Conservation (phyloP, 139 green algal genomes). For the Micractinium sp. region DNA sequence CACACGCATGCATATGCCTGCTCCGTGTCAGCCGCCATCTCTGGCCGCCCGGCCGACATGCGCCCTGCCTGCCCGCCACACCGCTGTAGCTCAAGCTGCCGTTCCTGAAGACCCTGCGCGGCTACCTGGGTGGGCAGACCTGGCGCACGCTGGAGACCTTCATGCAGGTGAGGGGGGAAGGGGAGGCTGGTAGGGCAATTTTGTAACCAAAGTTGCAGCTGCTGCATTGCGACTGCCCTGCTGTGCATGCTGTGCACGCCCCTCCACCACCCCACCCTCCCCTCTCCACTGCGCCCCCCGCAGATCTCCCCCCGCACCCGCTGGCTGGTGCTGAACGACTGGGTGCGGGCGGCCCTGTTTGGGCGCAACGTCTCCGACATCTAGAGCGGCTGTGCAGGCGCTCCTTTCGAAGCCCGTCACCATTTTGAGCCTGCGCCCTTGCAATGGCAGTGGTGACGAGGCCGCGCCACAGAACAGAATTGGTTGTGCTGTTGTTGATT, state of each 20-base stretch:
- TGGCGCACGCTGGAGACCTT: constrained; percentile 20
- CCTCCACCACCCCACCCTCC: not conserved
- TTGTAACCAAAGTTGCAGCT: no score
- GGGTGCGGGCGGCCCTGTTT: not conserved
- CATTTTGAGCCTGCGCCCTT: no score
- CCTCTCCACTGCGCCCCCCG: not conserved
- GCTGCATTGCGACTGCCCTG: no score
- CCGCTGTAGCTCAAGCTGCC: not conserved
- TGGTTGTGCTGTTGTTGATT: no score
- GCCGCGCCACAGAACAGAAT: no score
- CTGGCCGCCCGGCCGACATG: no score
- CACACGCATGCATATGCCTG: not conserved
- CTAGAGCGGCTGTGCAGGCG: not conserved
- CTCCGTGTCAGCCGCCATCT: no score
- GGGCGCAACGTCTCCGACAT: constrained; percentile 11
- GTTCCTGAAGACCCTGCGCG: constrained; percentile 12
- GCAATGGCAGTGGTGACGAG: no score
- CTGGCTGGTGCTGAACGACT: constrained; percentile 23
- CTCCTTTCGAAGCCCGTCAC: no score
- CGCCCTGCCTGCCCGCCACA: not conserved
- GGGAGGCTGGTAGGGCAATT: no score
- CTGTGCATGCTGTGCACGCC: not conserved
- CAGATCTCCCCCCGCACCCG: constrained; percentile 21
- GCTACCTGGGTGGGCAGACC: constrained; percentile 11
- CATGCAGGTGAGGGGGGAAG: not conserved